Base-by-base conservation (phyloP, 768 basidiomycete genomes). In the Tulasnella calospora region DNA sequence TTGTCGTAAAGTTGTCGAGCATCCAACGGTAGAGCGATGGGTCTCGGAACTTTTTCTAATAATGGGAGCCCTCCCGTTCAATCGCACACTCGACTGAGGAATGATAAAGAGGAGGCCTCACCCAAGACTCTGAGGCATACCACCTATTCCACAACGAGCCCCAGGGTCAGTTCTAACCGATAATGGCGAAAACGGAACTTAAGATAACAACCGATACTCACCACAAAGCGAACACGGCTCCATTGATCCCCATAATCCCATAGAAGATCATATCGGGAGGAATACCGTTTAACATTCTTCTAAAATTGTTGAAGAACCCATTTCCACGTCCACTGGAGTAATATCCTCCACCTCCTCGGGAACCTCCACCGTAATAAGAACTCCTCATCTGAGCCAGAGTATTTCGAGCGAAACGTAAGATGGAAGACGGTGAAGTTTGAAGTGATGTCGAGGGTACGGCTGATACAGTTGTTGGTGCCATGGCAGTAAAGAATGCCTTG, bases 161-260 rank as follows among this genome's bases (percentile, higher is more conserved):
- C 5, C 13, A 5, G n/a, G 36, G 15, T 72, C 38, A 72, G 36
- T 21, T 41, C 27, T 5, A n/a, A 13, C 33, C 13, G 30, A 6
- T 67, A 6, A 12, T 33, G 2, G 61, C 12, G 33, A 23, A 44
- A 41, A 35, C 30, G 8, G 15, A 27, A 19, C 23, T 35, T 35
- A 8, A 21, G 9, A 27, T 17, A 40, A 10, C 36, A 51, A 23
- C 1, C n/a, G 19, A 21, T 17, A 76, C 55, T 57, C 38, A 76
- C 78, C 78, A 78, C 36, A 73, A 19, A 38, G 47, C 35, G 57
- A 78, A 78, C 38, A 78, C 78, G 21, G 47, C 78, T 61, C 71
- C 71, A 74, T 78, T 78, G 6, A 78, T 73, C 15, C 40, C 78
- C 44, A 78, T 40, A n/a, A 78, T 78, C 35, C 71, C 70, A 44